Conservation (phyloP, 176 grass and related monocot genomes). For the Microstegium vimineum region DNA sequence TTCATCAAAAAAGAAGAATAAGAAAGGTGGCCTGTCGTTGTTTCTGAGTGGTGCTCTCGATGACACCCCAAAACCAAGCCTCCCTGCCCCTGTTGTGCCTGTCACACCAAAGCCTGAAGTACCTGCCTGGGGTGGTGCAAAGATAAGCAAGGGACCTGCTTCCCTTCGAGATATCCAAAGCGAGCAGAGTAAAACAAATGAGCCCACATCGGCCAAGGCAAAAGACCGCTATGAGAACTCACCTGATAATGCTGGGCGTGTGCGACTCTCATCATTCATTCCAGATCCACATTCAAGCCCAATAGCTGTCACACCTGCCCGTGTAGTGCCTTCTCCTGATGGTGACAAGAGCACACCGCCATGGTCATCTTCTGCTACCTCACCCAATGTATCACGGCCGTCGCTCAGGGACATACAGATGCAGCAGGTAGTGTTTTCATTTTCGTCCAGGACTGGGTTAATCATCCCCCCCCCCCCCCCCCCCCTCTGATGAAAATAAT, state of each 20-base stretch:
- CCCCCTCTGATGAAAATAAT: neutral
- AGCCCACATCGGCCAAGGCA: constrained; percentile 26
- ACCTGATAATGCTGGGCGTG: constrained; percentile 36
- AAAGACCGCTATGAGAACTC: constrained; percentile 44
- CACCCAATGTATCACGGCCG: constrained; percentile 58
- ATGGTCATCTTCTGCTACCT: constrained; percentile 74
- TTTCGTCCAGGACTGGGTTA: neutral
- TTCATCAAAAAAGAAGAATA: constrained; percentile 87
- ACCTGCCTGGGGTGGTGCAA: constrained; percentile 90
- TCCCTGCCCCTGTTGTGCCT: constrained; percentile 33
- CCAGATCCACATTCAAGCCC: constrained; percentile 48
- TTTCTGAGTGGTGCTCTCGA: constrained; percentile 97
- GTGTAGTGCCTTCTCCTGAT: constrained; percentile 43
- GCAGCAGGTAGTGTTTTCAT: constrained; percentile 66
- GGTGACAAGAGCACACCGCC: constrained; percentile 74
- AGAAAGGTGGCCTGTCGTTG: constrained; percentile 87
- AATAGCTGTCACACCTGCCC: constrained; percentile 46
- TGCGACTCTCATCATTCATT: constrained; percentile 72
- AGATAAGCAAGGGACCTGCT: constrained; percentile 59
- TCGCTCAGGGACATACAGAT: constrained; percentile 96
- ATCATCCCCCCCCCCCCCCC: neutral
- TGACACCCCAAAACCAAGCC: constrained; percentile 60
- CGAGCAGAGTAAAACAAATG: constrained; percentile 73
- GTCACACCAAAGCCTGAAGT: constrained; percentile 66
- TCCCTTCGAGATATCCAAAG: constrained; percentile 91